Conservation (phyloP, 441 rosid species). For the Jatropha podagrica region DNA sequence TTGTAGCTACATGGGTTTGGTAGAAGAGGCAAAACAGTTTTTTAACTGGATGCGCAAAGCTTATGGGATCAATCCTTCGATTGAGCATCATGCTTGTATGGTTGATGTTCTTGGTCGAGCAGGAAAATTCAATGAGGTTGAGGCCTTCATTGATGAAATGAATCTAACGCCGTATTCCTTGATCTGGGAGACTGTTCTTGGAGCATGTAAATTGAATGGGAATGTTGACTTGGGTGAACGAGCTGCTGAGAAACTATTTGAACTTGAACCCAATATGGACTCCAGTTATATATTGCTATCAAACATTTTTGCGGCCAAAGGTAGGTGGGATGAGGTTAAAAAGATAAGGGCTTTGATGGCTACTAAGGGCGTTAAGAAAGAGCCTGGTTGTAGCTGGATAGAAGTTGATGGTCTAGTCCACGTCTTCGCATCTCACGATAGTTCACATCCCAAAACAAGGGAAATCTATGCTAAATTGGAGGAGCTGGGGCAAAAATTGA, state of each 20-base stretch:
- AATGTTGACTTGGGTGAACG: constrained; percentile 56
- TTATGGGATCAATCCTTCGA: constrained; percentile 49
- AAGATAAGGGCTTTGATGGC: constrained; percentile 55
- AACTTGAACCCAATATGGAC: constrained; percentile 61
- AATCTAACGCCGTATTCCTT: constrained; percentile 61
- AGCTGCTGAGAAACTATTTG: constrained; percentile 52
- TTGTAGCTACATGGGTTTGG: constrained; percentile 67
- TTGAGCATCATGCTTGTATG: constrained; percentile 80
- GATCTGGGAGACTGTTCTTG: constrained; percentile 79
- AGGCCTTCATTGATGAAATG: constrained; percentile 42
- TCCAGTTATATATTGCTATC: constrained; percentile 65
- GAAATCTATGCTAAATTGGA: constrained; percentile 32
- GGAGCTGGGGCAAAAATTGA: constrained; percentile 27
- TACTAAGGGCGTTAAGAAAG: constrained; percentile 52
- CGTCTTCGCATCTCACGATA: constrained; percentile 60
- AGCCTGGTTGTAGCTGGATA: constrained; percentile 67
- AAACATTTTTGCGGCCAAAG: constrained; percentile 53
- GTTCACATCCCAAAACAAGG: constrained; percentile 40
- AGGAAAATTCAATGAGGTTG: constrained; percentile 56
- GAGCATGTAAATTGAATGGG: constrained; percentile 62
- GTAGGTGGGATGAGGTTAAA: constrained; percentile 64
- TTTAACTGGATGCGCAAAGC: constrained; percentile 46
- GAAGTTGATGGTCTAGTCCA: constrained; percentile 46
- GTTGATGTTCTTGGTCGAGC: constrained; percentile 68
- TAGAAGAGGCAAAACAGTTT: constrained; percentile 44